Evolutionary conservation across 2,329 filamentous ascomycete genomes (phyloP), one percentile per base, ranked within the genome.

Genomic region (Beauveria sp.): DNA sequence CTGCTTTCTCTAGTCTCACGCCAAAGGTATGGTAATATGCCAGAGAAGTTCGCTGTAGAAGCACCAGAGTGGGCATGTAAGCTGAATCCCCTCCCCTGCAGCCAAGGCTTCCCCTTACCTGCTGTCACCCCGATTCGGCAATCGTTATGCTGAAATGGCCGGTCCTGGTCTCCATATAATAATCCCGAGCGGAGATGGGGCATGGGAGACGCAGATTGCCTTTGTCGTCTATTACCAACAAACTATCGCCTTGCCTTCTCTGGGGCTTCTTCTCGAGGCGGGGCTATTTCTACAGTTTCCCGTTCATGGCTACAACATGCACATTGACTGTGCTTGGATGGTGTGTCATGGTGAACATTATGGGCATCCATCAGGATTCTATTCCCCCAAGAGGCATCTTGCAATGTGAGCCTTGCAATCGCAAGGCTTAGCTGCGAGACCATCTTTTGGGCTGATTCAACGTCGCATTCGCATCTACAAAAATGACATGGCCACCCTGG

Each of bases 381-480:
- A 22, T 43, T 14, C 12, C 20, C 20, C 41, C 18, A 18, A 43
- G n/a, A 20, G 9, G 30, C 8, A 30, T 50, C 5, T 10, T 22
- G 8, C 5, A 48, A 26, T 3, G 9, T 16, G 7, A 48, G 44
- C 44, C 30, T 37, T 40, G 10, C 24, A 12, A 44, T 12, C 12
- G 5, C 34, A 9, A 26, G n/a, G 50, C 41, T 37, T 20, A 20
- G 6, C 14, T 48, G 14, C 14, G 22, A 47, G 55, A 9, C 30
- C 2, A 37, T 6, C n/a, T 53, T 12, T 43, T 22, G 16, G 28
- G 37, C 47, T 37, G 24, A 14, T 26, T 10, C 47, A 34, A 44
- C 34, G 56, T 59, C 40, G 56, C 47, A 41, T 60, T 54, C 28
- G 50, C 48, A 60, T 59, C 41, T 57, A 41, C 3, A 30, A 60